Percentiles rank a stretch among this genome's conserved stretches.
Conservation (phyloP, 2,329 filamentous ascomycete genomes). For the Ceratocystiopsis sp. region DNA sequence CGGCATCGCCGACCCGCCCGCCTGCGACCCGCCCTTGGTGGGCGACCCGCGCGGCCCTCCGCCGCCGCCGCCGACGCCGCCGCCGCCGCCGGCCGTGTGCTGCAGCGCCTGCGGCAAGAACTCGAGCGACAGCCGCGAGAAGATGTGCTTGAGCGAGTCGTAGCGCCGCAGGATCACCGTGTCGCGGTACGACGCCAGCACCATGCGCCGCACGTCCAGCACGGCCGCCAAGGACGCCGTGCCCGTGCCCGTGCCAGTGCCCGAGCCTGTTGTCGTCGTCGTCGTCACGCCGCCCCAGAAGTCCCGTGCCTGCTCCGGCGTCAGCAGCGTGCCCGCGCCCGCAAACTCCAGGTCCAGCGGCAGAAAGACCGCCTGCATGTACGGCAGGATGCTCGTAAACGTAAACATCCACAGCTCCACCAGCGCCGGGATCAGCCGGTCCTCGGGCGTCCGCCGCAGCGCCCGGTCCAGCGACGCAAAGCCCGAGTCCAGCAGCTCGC, state of each 20-base stretch:
- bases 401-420: slow-evolving; percentile 92
- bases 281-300: slow-evolving; percentile 61
- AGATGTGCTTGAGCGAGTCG: slow-evolving; percentile 74
- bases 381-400: slow-evolving; percentile 78
- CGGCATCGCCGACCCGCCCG: slow-evolving; percentile 14
- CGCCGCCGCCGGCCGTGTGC: too few relatives aligned
- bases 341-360: slow-evolving; percentile 88
- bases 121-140: slow-evolving; percentile 76
- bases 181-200: slow-evolving; percentile 77
- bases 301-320: slow-evolving; percentile 60
- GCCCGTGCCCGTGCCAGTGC: slow-evolving; percentile 17
- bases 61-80: too few relatives aligned
- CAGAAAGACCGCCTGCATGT: slow-evolving; percentile 87
- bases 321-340: slow-evolving; percentile 66
- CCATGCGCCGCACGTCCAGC: slow-evolving; percentile 76
- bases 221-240: slow-evolving; percentile 27
- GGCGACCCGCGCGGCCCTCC: not conserved
- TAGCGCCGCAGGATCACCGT: slow-evolving; percentile 76
- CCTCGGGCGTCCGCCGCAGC: slow-evolving; percentile 61
- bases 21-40: not conserved
- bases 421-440: slow-evolving; percentile 72
- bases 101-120: slow-evolving; percentile 40
- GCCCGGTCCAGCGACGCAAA: slow-evolving; percentile 78
- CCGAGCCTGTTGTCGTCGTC: not conserved
- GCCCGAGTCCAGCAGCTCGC: slow-evolving; percentile 60